Evolutionary conservation across 2,329 filamentous ascomycete species (phyloP).

Genomic region (Colletotrichum lini): DNA sequence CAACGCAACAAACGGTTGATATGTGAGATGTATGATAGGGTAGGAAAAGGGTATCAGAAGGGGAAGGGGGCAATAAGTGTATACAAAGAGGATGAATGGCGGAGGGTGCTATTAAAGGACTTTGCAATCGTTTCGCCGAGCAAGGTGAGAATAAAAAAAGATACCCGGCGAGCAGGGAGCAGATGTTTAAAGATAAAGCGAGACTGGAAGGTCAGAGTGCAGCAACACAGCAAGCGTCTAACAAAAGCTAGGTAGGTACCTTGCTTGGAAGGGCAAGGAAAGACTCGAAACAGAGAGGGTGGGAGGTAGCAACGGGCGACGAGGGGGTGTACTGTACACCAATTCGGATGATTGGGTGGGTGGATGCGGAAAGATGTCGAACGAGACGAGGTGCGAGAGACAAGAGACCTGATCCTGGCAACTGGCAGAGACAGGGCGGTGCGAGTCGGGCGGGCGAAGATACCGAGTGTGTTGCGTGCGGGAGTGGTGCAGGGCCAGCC

Average conservation of each 20-base stretch:
- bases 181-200: conserved; percentile 24
- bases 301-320: conserved; percentile 35
- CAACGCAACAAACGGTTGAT: conserved; percentile 7
- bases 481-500: conserved; percentile 11
- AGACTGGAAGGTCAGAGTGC: conserved; percentile 21
- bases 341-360: conserved; percentile 40
- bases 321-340: conserved; percentile 26
- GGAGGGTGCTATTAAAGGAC: conserved; percentile 37
- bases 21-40: not conserved
- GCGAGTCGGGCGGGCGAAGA: conserved; percentile 20
- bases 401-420: conserved; percentile 23
- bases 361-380: conserved; percentile 33
- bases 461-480: not conserved
- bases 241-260: conserved; percentile 29
- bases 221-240: conserved; percentile 34
- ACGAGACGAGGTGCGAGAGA: conserved; percentile 9
- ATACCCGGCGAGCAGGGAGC: conserved; percentile 25
- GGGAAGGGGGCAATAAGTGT: conserved; percentile 18
- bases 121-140: conserved; percentile 13
- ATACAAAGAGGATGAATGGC: conserved; percentile 26
- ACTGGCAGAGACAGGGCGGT: conserved; percentile 23
- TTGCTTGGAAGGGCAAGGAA: conserved; percentile 34
- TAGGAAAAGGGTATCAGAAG: conserved; percentile 14
- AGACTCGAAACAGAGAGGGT: conserved; percentile 14
- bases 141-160: conserved; percentile 16